Evolutionary conservation across 2,329 filamentous ascomycete genomes (phyloP).

Genomic region (Acephala macrosclerotiorum): DNA sequence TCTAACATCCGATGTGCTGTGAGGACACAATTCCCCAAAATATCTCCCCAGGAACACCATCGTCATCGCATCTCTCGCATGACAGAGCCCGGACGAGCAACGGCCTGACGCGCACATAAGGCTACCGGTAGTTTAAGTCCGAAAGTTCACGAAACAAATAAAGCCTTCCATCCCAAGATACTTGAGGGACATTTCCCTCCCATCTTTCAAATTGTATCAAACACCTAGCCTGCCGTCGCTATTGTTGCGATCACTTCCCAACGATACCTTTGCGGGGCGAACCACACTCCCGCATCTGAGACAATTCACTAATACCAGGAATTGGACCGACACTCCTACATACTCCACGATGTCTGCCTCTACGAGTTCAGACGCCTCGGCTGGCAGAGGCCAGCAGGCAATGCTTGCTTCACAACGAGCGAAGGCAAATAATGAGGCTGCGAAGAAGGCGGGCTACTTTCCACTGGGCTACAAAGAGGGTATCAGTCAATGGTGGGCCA

Average conservation of each 20-base stretch:
- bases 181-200: conserved; percentile 38
- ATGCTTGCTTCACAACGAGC: conserved; percentile 56
- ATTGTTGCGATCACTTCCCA: conserved; percentile 41
- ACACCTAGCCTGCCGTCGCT: conserved; percentile 43
- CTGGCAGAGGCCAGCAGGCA: conserved; percentile 51
- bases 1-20: neutral
- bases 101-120: conserved; percentile 8
- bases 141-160: conserved; percentile 24
- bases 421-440: conserved; percentile 44
- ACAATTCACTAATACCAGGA: conserved; percentile 40
- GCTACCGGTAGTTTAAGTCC: conserved; percentile 31
- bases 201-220: conserved; percentile 46
- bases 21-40: conserved; percentile 6
- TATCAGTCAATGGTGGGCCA: conserved; percentile 93
- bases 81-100: neutral
- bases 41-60: neutral
- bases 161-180: conserved; percentile 13
- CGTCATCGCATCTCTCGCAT: conserved; percentile 17
- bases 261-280: conserved; percentile 40
- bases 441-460: conserved; percentile 62
- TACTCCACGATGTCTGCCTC: conserved; percentile 45
- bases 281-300: conserved; percentile 35
- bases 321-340: conserved; percentile 29
- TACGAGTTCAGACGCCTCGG: conserved; percentile 40
- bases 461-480: conserved; percentile 92